Base-by-base conservation (phyloP, 192 early-diverging fungal species). In the Chytriomyces hyalinus region DNA sequence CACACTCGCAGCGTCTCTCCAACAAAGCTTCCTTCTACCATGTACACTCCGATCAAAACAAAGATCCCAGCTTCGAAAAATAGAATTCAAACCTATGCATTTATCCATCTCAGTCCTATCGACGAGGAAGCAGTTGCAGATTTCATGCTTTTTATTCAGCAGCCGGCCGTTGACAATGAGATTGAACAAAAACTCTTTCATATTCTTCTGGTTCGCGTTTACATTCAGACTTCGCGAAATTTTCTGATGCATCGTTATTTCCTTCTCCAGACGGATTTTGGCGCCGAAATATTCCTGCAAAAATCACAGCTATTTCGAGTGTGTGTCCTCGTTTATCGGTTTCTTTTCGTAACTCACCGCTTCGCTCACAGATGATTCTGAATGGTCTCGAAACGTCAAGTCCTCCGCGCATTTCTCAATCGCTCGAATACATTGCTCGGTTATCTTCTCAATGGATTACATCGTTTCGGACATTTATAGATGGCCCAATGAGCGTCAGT, bases 121-220 rank as follows among this genome's bases (percentile, higher is more conserved):
- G 80, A 82, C 49, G 75, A 84, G n/a, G 48, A 77, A 7, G 63
- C 76, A 3, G 53, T 84, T 65, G n/a, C 76, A 60, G 76, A 82
- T 17, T 84, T 84, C 61, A 11, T 62, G 11, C 61, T 73, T 20
- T 63, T 73, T 62, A 13, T 75, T 53, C 57, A 70, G n/a, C 48
- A 51, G 72, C 44, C 60, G 26, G 46, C n/a, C 43, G 45, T 15
- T n/a, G 20, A 57, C 74, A 17, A 46, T 49, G 79, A 79, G 8
- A 24, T 26, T 17, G 75, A 78, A 26, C 15, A 20, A 24, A 70
- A 80, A 51, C n/a, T 66, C 20, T 81, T 81, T 49, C 69, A 78
- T 47, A 49, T 59, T 48, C 46, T 83, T n/a, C n/a, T 63, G 49
- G 70, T 71, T 26, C 9, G 20, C 53, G 53, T 57, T 3, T 3